Conservation (phyloP, 2,329 filamentous ascomycete species). For the Grosmannia serpens region DNA sequence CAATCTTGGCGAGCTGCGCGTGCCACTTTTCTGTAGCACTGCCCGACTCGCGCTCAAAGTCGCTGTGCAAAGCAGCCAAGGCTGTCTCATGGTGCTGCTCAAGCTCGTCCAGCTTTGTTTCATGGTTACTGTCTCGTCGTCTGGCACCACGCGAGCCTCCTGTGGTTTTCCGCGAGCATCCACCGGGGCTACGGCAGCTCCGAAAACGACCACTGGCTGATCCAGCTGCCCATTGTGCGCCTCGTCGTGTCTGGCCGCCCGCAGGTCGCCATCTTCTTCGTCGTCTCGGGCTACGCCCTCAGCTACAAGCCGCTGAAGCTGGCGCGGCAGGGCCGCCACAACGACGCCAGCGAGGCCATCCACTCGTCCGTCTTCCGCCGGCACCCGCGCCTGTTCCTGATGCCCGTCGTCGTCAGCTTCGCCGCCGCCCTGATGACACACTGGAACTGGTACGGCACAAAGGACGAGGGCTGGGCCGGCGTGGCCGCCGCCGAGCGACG, state of each 20-base stretch:
- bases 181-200: conserved; percentile 17
- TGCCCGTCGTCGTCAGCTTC: conserved; percentile 9
- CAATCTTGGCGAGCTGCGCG: conserved; percentile 20
- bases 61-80: conserved; percentile 19
- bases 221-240: conserved; percentile 26
- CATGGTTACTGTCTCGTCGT: conserved; percentile 45
- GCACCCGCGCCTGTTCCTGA: conserved; percentile 12
- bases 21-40: conserved; percentile 18
- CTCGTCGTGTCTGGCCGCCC: conserved; percentile 22
- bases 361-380: conserved; percentile 13
- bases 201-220: conserved; percentile 9
- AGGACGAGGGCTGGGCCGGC: conserved; percentile 3
- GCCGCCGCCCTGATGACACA: conserved; percentile 5
- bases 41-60: conserved; percentile 21
- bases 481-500: conserved; percentile 6
- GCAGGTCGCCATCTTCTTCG: conserved; percentile 31
- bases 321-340: conserved; percentile 8
- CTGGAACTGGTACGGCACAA: conserved; percentile 8
- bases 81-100: conserved; percentile 24
- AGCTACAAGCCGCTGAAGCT: conserved; percentile 15
- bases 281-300: conserved; percentile 29
- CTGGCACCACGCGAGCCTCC: conserved; percentile 28
- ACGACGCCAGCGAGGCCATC: conserved; percentile 11
- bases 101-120: conserved; percentile 14
- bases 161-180: conserved; percentile 19